phyloP scores from a whole-genome alignment of 2,329 filamentous ascomycete genomes.

The Trichoderma aggressivum region DNA sequence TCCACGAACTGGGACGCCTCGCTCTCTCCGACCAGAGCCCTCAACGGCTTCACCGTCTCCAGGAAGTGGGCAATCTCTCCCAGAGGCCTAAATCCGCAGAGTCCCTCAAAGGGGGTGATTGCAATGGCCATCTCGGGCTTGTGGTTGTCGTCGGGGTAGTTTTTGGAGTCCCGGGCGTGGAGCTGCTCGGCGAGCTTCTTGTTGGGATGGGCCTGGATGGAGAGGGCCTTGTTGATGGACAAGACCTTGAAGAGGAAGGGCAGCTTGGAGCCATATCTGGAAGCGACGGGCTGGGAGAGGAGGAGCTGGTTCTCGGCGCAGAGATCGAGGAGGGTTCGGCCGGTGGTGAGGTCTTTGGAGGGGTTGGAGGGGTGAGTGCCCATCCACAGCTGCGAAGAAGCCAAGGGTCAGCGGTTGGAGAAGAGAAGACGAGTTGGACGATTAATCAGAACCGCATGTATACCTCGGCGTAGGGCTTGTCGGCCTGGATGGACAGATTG shows the following conservation, averaged over 20 bases:
- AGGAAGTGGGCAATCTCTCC: slow-evolving; percentile 85
- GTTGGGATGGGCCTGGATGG: slow-evolving; percentile 95
- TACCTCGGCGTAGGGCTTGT: slow-evolving; percentile 94
- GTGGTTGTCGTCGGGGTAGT: slow-evolving; percentile 99
- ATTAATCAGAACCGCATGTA: slow-evolving; percentile 35
- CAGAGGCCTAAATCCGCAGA: slow-evolving; percentile 91
- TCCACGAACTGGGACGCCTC: slow-evolving; percentile 55
- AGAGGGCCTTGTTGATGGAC: slow-evolving; percentile 91
- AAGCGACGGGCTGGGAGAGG: slow-evolving; percentile 67
- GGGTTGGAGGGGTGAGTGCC: slow-evolving; percentile 95
- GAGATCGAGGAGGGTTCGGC: slow-evolving; percentile 81
- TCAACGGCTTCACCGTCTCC: slow-evolving; percentile 53
- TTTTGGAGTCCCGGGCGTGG: slow-evolving; percentile 80
- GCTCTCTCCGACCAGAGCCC: slow-evolving; percentile 63
- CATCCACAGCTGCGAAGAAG: slow-evolving; percentile 79
- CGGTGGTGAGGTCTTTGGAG: slow-evolving; percentile 81
- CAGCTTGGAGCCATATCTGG: slow-evolving; percentile 75
- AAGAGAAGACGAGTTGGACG: background rate
- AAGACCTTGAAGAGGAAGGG: slow-evolving; percentile 98
- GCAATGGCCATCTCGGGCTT: slow-evolving; percentile 99
- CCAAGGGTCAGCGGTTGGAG: background rate
- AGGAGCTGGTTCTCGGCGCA: slow-evolving; percentile 83
- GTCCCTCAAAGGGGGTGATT: slow-evolving; percentile 90
- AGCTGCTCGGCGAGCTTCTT: slow-evolving; percentile 86
- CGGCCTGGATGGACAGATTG: slow-evolving; percentile 72